A percentile compares a stretch with the other conserved stretches of the same genome.
These are phyloP conservation scores for Hyphodiscus sp. DNA, from an alignment of 2,329 filamentous ascomycete genomes.

Conservation along the genomic window DNA sequence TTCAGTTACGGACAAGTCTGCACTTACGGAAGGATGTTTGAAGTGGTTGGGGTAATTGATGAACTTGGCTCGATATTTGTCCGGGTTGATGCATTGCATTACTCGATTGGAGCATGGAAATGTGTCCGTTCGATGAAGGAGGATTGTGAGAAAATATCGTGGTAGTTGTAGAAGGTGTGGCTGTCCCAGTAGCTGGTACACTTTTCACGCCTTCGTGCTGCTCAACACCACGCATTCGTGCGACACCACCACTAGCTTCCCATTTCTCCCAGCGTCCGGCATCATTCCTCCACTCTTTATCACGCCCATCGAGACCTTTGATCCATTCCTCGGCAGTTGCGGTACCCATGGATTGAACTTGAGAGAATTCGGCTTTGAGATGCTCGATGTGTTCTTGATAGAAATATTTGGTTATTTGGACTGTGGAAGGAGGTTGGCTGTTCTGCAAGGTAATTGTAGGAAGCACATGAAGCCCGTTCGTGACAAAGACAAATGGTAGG, in stretches of 20 bases:
- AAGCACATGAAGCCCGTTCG: conserved; percentile 53
- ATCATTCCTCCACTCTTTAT: conserved; percentile 53
- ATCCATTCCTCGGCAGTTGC: conserved; percentile 71
- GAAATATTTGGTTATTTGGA: conserved; percentile 60
- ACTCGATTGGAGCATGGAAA: not conserved
- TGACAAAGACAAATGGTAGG: conserved; percentile 63
- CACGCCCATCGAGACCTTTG: conserved; percentile 63
- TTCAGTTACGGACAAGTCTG: not conserved
- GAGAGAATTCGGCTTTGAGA: conserved; percentile 55
- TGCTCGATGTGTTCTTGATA: conserved; percentile 55
- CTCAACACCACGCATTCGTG: conserved; percentile 17
- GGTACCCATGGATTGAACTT: conserved; percentile 58
- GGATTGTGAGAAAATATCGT: not conserved
- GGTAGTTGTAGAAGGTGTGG: not conserved
- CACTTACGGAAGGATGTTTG: conserved; percentile 11
- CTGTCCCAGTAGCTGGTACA: not conserved
- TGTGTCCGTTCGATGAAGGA: not conserved
- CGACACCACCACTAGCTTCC: conserved; percentile 35
- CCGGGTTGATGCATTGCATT: not conserved
- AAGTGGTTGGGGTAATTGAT: conserved; percentile 7
- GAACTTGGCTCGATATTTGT: not conserved
- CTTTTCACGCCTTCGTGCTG: conserved; percentile 7
- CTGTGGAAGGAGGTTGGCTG: conserved; percentile 38
- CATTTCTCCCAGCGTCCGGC: conserved; percentile 70
- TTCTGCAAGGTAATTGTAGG: conserved; percentile 48